Conservation (phyloP, 2,329 filamentous ascomycete species). For the Alternaria sp. region DNA sequence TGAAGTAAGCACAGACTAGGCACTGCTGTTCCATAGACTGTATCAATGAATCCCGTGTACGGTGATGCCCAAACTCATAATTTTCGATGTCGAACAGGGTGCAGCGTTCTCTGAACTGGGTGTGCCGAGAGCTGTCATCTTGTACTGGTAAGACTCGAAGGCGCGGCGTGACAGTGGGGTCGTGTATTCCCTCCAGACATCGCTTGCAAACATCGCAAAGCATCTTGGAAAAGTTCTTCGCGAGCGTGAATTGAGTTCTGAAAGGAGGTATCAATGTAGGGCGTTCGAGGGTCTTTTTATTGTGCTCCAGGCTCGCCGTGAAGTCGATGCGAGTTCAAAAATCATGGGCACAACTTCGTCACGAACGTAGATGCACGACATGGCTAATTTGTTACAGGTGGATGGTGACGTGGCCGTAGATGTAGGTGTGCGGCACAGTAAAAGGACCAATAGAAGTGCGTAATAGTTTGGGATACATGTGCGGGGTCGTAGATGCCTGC, state of each 20-base stretch:
- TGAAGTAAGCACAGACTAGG: too few relatives aligned
- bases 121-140: not conserved
- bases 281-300: not conserved
- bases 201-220: not conserved
- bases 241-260: not conserved
- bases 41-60: too few relatives aligned
- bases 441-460: not conserved
- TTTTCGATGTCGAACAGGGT: not conserved
- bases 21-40: too few relatives aligned
- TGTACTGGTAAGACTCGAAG: not conserved
- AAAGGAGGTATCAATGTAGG: not conserved
- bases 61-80: too few relatives aligned
- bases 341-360: not conserved
- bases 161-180: not conserved
- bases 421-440: not conserved
- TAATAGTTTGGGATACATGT: not conserved
- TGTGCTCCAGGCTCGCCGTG: not conserved
- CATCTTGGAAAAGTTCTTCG: not conserved
- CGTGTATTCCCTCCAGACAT: not conserved
- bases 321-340: not conserved
- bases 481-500: not conserved
- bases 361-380: not conserved
- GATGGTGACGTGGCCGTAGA: not conserved
- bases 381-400: not conserved
- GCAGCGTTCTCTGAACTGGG: too few relatives aligned